phyloP scores from a whole-genome alignment of 169 alveolate genomes.

The Theileria parva region DNA sequence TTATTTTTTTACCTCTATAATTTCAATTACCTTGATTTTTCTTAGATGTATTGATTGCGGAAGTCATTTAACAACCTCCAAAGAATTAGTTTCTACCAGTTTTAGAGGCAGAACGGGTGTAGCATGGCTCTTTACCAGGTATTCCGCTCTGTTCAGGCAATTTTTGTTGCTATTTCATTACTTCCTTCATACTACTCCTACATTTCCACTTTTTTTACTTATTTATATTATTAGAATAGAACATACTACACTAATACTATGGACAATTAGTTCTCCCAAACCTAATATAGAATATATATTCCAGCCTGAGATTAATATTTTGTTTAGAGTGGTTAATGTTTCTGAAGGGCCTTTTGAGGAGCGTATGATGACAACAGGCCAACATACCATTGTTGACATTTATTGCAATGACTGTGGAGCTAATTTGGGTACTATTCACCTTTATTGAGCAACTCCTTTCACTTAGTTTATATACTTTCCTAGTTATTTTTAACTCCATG shows the following conservation, averaged over 20 bases:
- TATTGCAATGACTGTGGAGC: conserved; percentile 88
- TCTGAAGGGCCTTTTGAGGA: conserved; percentile 86
- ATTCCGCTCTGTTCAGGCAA: neutral
- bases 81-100: conserved; percentile 70
- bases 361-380: conserved; percentile 89
- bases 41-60: conserved; percentile 74
- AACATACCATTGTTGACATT: conserved; percentile 85
- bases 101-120: conserved; percentile 87
- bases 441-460: neutral
- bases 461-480: conserved; percentile 14
- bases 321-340: conserved; percentile 80
- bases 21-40: neutral
- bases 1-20: neutral
- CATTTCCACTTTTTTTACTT: neutral
- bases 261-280: neutral
- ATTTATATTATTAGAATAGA: too few relatives aligned
- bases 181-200: neutral
- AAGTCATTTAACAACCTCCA: conserved; percentile 65
- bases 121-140: conserved; percentile 83
- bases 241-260: neutral
- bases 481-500: neutral
- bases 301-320: conserved; percentile 9
- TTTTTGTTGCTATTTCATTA: too few relatives aligned
- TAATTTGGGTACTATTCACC: conserved; percentile 64
- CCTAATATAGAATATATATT: neutral